Evolutionary conservation across 176 grass and related monocot species (phyloP).

Genomic region (Coix lacrymajobi): DNA sequence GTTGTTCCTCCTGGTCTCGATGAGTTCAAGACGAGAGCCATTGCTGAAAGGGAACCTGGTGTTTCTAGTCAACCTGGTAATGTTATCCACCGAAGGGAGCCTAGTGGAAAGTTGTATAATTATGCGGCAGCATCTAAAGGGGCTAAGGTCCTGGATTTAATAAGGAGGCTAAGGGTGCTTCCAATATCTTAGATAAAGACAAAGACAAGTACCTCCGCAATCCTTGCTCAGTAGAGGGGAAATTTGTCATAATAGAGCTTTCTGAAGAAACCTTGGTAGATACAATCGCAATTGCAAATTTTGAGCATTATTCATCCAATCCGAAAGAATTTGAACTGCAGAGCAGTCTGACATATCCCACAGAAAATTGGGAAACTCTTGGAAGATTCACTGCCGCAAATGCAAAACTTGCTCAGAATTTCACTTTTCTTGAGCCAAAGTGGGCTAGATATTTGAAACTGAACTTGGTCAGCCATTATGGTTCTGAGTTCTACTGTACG

Average conservation of each 20-base stretch:
- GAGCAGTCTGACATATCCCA: conserved; percentile 82
- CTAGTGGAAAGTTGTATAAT: conserved; percentile 88
- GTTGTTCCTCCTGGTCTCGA: conserved; percentile 61
- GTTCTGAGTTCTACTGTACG: conserved; percentile 92
- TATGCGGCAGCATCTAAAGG: conserved; percentile 84
- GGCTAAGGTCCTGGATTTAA: conserved; percentile 83
- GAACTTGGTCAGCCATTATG: conserved; percentile 87
- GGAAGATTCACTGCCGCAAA: conserved; percentile 75
- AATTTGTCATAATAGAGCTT: conserved; percentile 86
- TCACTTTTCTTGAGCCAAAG: conserved; percentile 69
- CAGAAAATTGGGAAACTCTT: conserved; percentile 74
- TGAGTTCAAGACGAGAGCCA: conserved; percentile 85
- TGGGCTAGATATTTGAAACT: conserved; percentile 91
- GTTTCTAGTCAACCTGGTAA: conserved; percentile 42
- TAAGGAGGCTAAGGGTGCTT: conserved; percentile 95
- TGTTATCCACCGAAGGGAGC: conserved; percentile 82
- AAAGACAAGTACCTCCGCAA: conserved; percentile 94
- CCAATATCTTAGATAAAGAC: conserved; percentile 94
- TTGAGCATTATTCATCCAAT: conserved; percentile 94
- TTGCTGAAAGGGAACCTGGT: conserved; percentile 50
- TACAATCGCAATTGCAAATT: conserved; percentile 83
- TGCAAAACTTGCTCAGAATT: conserved; percentile 64
- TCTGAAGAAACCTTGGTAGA: conserved; percentile 98
- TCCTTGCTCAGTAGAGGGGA: conserved; percentile 89
- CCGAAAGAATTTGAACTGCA: conserved; percentile 76